Evolutionary conservation across 495 filamentous ascomycete genomes (phyloP).

Genomic region (Penicillium arizonense): DNA sequence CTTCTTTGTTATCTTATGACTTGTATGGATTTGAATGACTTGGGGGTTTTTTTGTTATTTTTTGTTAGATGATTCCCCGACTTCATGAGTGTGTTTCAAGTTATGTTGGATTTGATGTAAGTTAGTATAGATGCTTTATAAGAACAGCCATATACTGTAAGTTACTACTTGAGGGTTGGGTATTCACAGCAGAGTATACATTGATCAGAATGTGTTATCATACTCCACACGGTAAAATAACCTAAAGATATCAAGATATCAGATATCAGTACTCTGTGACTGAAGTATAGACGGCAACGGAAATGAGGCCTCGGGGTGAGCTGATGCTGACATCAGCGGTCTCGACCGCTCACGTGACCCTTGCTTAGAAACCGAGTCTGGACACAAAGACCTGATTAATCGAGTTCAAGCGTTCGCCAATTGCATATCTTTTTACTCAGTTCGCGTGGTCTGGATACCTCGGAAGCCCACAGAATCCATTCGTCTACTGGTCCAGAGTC

Average conservation of each 20-base stretch:
- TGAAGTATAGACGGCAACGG: not conserved
- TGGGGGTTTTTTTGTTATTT: not conserved
- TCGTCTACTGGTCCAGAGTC: conserved; percentile 2
- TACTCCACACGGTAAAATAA: too few relatives aligned
- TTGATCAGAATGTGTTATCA: not conserved
- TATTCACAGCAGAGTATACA: too few relatives aligned
- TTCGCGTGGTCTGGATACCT: not conserved
- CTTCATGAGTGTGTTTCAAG: not conserved
- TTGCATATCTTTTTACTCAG: not conserved
- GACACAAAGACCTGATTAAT: conserved; percentile 27
- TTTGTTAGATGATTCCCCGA: conserved; percentile 1
- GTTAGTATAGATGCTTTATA: too few relatives aligned
- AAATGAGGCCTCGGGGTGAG: not conserved
- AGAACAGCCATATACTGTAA: too few relatives aligned
- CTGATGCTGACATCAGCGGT: conserved; percentile 16
- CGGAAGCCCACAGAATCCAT: conserved; percentile 14
- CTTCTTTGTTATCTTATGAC: conserved; percentile 8
- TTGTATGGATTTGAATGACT: conserved; percentile 4
- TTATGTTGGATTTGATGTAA: not conserved
- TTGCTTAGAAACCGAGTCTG: conserved; percentile 32
- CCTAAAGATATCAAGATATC: too few relatives aligned
- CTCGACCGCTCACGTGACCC: conserved; percentile 22
- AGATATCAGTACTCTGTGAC: too few relatives aligned
- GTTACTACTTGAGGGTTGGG: too few relatives aligned
- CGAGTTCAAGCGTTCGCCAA: not conserved